Conservation (phyloP, 208 protist genomes). For the Trypanosoma mega region DNA sequence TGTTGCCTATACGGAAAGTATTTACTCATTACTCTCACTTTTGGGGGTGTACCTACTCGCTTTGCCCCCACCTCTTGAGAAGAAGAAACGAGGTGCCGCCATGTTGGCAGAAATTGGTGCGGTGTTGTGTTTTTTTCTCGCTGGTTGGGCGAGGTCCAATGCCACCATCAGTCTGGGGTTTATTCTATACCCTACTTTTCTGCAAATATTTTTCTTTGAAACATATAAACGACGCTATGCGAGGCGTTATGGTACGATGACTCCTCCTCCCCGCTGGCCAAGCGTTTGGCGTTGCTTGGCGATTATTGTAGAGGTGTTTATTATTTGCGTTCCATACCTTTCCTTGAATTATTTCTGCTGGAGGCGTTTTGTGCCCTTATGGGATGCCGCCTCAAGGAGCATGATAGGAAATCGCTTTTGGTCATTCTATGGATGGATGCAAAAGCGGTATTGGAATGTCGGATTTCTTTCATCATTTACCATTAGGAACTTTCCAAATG, state of each 20-base stretch:
- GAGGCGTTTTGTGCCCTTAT: constrained; percentile 41
- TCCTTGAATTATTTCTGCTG: constrained; percentile 60
- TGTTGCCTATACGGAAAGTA: constrained; percentile 73
- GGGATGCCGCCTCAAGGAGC: constrained; percentile 15
- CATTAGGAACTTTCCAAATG: constrained; percentile 60
- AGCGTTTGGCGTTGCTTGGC: constrained; percentile 38
- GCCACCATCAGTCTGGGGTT: constrained; percentile 56
- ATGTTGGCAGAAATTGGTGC: constrained; percentile 24
- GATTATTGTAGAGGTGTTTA: constrained; percentile 31
- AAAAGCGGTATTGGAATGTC: constrained; percentile 80
- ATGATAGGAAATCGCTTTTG: constrained; percentile 42
- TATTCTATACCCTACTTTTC: constrained; percentile 55
- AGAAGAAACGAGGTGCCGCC: background rate
- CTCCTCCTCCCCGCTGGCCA: constrained; percentile 29
- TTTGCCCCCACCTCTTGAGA: constrained; percentile 9
- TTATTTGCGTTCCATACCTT: constrained; percentile 52
- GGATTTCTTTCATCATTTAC: constrained; percentile 60
- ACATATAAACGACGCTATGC: constrained; percentile 30
- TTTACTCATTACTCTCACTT: constrained; percentile 62
- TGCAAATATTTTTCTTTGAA: constrained; percentile 42
- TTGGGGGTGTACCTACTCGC: constrained; percentile 54
- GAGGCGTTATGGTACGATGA: background rate
- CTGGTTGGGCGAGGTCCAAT: constrained; percentile 63
- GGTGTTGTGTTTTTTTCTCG: constrained; percentile 47
- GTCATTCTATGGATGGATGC: constrained; percentile 65